These are phyloP conservation scores for Paraconiothyrium brasiliense DNA, from an alignment of 2,329 filamentous ascomycete species.

Conservation along the genomic window DNA sequence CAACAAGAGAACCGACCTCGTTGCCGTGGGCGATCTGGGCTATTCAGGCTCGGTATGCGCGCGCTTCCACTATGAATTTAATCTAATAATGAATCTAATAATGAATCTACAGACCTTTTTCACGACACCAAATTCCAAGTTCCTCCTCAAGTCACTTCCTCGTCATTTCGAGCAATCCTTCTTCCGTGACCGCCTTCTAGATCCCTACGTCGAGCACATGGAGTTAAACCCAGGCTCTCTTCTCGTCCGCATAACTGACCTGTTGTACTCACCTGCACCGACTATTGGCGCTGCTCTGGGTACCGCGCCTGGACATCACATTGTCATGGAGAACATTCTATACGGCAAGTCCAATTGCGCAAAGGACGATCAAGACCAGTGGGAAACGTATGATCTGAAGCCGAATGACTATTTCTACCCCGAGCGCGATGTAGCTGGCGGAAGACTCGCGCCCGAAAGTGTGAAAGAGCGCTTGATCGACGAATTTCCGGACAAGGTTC, in stretches of 20 bases:
- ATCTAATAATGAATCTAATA: constrained; percentile 24
- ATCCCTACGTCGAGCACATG: constrained; percentile 73
- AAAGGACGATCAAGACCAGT: constrained; percentile 57
- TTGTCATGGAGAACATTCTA: constrained; percentile 80
- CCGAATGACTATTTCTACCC: constrained; percentile 80
- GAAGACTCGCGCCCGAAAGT: constrained; percentile 68
- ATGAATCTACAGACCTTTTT: constrained; percentile 68
- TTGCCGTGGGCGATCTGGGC: constrained; percentile 73
- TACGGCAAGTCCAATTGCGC: constrained; percentile 63
- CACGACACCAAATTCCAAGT: constrained; percentile 71
- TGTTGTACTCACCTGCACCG: constrained; percentile 65
- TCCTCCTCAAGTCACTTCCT: constrained; percentile 76
- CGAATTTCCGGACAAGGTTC: constrained; percentile 72
- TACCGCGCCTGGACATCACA: constrained; percentile 73
- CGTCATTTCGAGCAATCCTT: constrained; percentile 75
- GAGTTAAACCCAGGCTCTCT: constrained; percentile 66
- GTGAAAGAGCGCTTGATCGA: constrained; percentile 74
- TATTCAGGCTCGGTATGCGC: constrained; percentile 72
- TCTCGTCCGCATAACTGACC: constrained; percentile 76
- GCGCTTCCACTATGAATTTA: not conserved
- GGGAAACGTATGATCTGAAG: constrained; percentile 80
- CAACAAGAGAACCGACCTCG: constrained; percentile 55
- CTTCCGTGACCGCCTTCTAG: constrained; percentile 72
- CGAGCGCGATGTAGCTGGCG: constrained; percentile 74
- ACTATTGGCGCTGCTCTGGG: constrained; percentile 70